phyloP scores from a whole-genome alignment of 208 protist genomes.

The Acanthamoeba quina region DNA sequence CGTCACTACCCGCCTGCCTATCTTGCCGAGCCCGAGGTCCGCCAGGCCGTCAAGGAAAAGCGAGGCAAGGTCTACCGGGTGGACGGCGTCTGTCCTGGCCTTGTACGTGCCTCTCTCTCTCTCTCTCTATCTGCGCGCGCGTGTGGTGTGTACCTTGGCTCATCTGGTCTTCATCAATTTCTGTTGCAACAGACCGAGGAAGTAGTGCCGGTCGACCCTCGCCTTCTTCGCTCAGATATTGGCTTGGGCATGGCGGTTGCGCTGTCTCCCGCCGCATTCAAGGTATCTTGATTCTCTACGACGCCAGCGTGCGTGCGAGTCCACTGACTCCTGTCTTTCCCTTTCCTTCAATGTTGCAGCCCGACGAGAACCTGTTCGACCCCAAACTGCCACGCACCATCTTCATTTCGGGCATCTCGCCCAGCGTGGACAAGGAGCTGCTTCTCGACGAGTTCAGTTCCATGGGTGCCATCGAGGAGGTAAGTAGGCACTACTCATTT shows the following conservation, averaged over 20 bases:
- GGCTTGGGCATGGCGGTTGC: neutral
- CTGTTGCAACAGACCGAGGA: neutral
- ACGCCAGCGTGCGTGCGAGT: neutral
- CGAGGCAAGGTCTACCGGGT: constrained; percentile 10
- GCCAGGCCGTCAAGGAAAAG: constrained; percentile 20
- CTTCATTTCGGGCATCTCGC: constrained; percentile 16
- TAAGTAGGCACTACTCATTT: neutral
- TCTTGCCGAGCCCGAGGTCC: constrained; percentile 30
- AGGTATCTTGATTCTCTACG: neutral
- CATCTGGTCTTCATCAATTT: neutral
- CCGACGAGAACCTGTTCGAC: constrained; percentile 62
- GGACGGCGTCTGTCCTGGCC: neutral
- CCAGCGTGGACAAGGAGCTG: constrained; percentile 51
- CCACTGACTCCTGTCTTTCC: neutral
- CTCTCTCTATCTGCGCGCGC: neutral
- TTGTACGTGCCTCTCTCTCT: neutral
- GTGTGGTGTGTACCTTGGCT: neutral
- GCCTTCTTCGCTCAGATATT: constrained; percentile 31
- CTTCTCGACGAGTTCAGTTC: constrained; percentile 20
- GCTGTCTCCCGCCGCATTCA: neutral
- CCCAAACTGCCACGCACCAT: constrained; percentile 31
- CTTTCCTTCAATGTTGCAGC: neutral
- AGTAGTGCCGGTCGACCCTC: neutral
- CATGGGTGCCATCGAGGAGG: constrained; percentile 31
- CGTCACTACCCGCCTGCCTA: constrained; percentile 21